phyloP scores from a whole-genome alignment of 345 rosid genomes.

The Atalantia buxifolia region DNA sequence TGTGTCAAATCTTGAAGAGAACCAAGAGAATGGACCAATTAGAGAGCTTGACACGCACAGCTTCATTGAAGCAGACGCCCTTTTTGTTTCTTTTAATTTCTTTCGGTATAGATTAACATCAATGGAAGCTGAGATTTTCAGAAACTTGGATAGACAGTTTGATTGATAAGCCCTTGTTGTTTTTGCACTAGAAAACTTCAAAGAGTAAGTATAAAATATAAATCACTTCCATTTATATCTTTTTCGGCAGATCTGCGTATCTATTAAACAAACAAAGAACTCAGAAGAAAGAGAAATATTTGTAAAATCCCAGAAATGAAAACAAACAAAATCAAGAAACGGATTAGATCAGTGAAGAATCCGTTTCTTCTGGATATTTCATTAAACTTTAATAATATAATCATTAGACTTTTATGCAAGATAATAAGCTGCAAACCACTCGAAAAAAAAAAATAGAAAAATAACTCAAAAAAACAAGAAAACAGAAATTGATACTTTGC shows the following conservation, averaged over 20 bases:
- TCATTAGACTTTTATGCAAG: neutral
- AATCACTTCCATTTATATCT: neutral
- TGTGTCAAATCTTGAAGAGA: conserved; percentile 17
- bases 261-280: conserved; percentile 2
- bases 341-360: neutral
- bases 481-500: neutral
- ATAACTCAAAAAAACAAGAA: neutral
- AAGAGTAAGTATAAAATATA: neutral
- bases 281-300: conserved; percentile 6
- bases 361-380: no score
- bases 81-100: neutral
- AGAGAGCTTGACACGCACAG: conserved; percentile 28
- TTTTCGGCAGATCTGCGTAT: conserved; percentile 16
- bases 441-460: neutral
- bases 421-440: no score
- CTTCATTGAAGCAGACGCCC: conserved; percentile 2
- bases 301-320: conserved; percentile 7
- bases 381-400: neutral
- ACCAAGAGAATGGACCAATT: conserved; percentile 15
- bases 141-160: neutral
- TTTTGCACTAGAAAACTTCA: neutral
- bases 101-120: neutral
- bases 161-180: neutral
- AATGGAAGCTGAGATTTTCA: conserved; percentile 5
- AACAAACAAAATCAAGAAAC: neutral